Conservation (phyloP, 352 stramenopile species). For the Globisporangium carolinianum region DNA sequence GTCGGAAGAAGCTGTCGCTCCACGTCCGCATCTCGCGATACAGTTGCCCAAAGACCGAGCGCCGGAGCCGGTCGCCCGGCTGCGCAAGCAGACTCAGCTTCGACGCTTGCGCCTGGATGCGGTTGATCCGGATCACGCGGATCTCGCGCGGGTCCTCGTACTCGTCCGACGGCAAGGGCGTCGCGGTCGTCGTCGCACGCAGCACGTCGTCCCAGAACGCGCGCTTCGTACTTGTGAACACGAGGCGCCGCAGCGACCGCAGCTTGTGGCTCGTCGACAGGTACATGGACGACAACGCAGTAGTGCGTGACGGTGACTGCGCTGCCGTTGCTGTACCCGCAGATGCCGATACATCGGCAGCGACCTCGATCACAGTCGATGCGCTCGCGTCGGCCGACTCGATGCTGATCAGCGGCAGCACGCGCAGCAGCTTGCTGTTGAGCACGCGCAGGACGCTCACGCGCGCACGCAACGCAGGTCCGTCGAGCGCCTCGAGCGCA, state of each 20-base stretch:
- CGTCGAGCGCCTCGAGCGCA: slow-evolving; percentile 47
- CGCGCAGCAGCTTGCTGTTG: slow-evolving; percentile 86
- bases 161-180: slow-evolving; percentile 95
- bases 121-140: slow-evolving; percentile 96
- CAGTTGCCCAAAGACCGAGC: slow-evolving; percentile 97
- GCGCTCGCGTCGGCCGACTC: slow-evolving; percentile 44
- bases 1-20: slow-evolving; percentile 91
- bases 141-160: slow-evolving; percentile 98
- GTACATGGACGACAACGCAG: slow-evolving; percentile 4
- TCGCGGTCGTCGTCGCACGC: slow-evolving; percentile 93
- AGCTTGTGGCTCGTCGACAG: slow-evolving; percentile 77
- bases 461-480: slow-evolving; percentile 80
- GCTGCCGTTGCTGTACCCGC: neutral
- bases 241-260: slow-evolving; percentile 55
- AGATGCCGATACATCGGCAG: slow-evolving; percentile 2
- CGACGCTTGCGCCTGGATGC: slow-evolving; percentile 88
- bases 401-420: slow-evolving; percentile 79
- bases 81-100: slow-evolving; percentile 87
- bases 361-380: slow-evolving; percentile 40
- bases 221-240: slow-evolving; percentile 91
- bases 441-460: slow-evolving; percentile 90
- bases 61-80: slow-evolving; percentile 76
- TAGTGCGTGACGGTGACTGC: neutral
- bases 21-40: slow-evolving; percentile 94
- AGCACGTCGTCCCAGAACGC: slow-evolving; percentile 93